These are phyloP conservation scores for Ophiocordyceps robertsii DNA, from an alignment of 2,329 filamentous ascomycete genomes.

Conservation along the genomic window DNA sequence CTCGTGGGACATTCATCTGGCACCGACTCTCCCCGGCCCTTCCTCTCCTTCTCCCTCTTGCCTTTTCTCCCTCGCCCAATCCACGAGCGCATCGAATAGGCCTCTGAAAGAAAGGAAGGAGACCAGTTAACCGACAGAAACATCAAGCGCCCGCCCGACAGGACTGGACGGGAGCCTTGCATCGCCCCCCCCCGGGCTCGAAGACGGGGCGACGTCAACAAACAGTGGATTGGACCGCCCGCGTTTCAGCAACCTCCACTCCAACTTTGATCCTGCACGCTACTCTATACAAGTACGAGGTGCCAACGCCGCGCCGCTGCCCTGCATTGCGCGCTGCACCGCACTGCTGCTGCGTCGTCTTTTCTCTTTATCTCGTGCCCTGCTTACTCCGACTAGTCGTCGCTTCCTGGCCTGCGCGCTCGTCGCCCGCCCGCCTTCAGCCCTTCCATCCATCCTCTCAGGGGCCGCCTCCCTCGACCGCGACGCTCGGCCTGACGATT, in stretches of 20 bases:
- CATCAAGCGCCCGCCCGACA: not conserved
- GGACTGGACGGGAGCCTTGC: slow-evolving; percentile 1
- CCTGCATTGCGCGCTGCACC: not conserved
- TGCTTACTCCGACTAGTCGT: not conserved
- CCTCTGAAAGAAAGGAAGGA: not conserved
- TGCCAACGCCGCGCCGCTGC: slow-evolving; percentile 1
- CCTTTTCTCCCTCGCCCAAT: too few relatives aligned
- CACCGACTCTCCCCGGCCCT: not conserved
- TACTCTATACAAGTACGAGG: not conserved
- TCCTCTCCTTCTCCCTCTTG: too few relatives aligned
- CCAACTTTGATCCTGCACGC: not conserved
- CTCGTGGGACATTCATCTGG: not conserved
- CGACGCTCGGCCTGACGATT: slow-evolving; percentile 17
- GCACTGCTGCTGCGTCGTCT: not conserved
- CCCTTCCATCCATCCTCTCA: slow-evolving; percentile 5
- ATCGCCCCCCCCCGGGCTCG: not conserved
- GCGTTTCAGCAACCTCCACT: not conserved
- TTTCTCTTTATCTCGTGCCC: not conserved
- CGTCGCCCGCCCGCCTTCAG: not conserved
- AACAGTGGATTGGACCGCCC: not conserved
- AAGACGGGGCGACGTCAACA: slow-evolving; percentile 8
- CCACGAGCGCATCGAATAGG: too few relatives aligned
- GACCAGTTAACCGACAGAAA: not conserved
- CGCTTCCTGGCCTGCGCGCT: too few relatives aligned
- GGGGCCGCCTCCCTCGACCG: slow-evolving; percentile 9